Conservation (phyloP, 208 protist genomes). For the Herpetomonas samuelpessoai region DNA sequence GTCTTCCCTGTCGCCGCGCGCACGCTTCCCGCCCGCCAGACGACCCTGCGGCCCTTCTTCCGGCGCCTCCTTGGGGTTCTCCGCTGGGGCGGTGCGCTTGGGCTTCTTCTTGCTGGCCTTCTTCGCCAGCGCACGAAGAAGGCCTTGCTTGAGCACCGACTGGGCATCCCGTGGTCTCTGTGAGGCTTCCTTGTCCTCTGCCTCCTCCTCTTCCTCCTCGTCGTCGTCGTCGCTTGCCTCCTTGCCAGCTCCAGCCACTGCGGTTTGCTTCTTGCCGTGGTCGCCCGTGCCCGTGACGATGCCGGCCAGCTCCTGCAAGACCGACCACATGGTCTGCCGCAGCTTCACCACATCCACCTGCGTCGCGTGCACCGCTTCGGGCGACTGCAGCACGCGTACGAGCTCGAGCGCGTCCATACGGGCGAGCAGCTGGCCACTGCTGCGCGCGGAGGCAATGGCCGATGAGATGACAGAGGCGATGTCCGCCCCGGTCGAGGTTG, state of each 20-base stretch:
- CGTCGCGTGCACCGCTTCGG: slow-evolving; percentile 65
- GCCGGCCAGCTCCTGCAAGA: slow-evolving; percentile 30
- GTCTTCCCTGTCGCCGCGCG: no score
- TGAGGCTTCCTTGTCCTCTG: slow-evolving; percentile 6
- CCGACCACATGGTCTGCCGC: slow-evolving; percentile 77
- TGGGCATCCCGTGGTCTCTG: no score
- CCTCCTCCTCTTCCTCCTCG: slow-evolving; percentile 11
- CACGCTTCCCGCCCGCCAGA: no score
- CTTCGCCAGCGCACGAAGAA: no score
- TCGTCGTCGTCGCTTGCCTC: slow-evolving; percentile 6
- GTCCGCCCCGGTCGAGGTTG: no score
- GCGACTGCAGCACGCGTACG: slow-evolving; percentile 46
- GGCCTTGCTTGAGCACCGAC: no score
- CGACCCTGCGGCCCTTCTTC: no score
- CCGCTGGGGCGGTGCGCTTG: no score
- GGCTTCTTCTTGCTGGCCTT: no score
- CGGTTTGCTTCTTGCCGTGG: neutral
- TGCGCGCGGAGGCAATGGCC: no score
- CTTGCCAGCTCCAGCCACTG: neutral
- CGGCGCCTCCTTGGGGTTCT: no score
- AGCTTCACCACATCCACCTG: slow-evolving; percentile 85
- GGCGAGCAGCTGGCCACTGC: slow-evolving; percentile 1
- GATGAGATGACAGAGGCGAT: no score
- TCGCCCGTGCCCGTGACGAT: neutral
- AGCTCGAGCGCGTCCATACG: slow-evolving; percentile 30